Percentiles rank a stretch among this genome's conserved stretches.
These are phyloP conservation scores for Ganoderma sinense DNA, from an alignment of 1,284 basidiomycete species.

Conservation along the genomic window DNA sequence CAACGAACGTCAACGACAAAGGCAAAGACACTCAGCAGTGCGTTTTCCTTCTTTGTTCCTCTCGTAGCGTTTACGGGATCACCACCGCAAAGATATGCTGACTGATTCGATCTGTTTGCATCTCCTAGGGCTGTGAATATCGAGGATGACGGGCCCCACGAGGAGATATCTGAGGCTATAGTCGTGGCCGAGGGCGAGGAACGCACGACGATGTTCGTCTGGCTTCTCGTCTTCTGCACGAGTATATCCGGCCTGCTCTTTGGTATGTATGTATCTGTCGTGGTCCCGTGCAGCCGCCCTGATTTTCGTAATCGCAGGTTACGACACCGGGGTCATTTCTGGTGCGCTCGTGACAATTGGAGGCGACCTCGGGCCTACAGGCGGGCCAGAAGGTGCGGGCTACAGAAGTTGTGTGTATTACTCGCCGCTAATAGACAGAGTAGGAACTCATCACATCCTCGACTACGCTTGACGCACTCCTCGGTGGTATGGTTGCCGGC, in stretches of 20 bases:
- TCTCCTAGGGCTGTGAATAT: constrained; percentile 33
- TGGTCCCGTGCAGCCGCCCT: neutral
- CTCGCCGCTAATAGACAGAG: neutral
- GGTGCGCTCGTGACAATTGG: constrained; percentile 80
- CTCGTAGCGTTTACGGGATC: no score
- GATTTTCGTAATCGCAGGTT: constrained; percentile 51
- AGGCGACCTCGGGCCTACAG: constrained; percentile 67
- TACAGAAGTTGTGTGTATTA: neutral
- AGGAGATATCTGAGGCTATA: constrained; percentile 66
- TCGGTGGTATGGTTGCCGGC: constrained; percentile 78
- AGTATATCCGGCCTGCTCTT: constrained; percentile 83
- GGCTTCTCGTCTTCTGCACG: constrained; percentile 70
- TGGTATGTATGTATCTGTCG: constrained; percentile 62
- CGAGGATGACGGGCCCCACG: constrained; percentile 43
- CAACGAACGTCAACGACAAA: neutral
- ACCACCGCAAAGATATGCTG: neutral
- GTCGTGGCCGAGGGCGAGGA: constrained; percentile 78
- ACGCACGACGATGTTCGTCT: constrained; percentile 72
- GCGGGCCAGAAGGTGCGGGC: constrained; percentile 67
- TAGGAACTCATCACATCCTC: constrained; percentile 85
- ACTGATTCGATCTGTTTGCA: neutral
- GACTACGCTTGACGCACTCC: constrained; percentile 80
- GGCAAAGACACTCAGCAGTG: constrained; percentile 6
- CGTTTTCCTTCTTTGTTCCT: constrained; percentile 1
- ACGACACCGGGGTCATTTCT: constrained; percentile 84